Evolutionary conservation across 1,139 yeast species (phyloP).

Genomic region (Kodamaea anthophila): DNA sequence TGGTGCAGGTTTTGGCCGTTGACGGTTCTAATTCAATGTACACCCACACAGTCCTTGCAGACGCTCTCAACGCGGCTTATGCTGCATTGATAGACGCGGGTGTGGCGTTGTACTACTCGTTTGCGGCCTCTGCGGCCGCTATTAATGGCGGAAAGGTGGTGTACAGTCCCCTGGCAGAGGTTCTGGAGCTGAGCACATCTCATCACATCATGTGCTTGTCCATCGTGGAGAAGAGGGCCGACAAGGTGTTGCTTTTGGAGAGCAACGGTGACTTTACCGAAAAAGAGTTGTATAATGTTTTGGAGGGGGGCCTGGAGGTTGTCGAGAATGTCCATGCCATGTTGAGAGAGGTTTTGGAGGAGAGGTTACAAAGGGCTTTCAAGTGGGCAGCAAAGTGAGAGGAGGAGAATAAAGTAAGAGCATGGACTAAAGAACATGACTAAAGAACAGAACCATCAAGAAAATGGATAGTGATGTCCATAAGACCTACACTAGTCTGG

Average conservation of each 20-base stretch:
- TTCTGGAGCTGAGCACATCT: constrained; percentile 44
- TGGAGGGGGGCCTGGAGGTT: constrained; percentile 42
- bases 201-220: constrained; percentile 65
- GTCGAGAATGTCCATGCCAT: constrained; percentile 40
- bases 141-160: constrained; percentile 28
- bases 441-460: too few relatives aligned
- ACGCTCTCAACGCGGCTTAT: constrained; percentile 65
- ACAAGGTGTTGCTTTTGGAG: constrained; percentile 58
- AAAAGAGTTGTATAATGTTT: constrained; percentile 42
- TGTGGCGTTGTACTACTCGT: constrained; percentile 58
- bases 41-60: constrained; percentile 54
- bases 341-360: constrained; percentile 41
- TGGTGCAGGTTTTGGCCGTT: constrained; percentile 69
- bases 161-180: constrained; percentile 37
- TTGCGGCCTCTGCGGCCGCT: constrained; percentile 48
- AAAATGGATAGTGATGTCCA: too few relatives aligned
- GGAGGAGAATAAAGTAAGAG: too few relatives aligned
- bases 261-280: constrained; percentile 67
- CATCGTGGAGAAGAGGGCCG: constrained; percentile 44
- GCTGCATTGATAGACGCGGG: constrained; percentile 79
- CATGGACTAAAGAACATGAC: too few relatives aligned
- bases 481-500: too few relatives aligned
- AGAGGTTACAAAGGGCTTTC: constrained; percentile 48
- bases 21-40: constrained; percentile 15
- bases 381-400: constrained; percentile 39